Evolutionary conservation across 139 green algal genomes (phyloP), one percentile per base, ranked within the genome.

Genomic region (Chlamydomonas schloesseri): DNA sequence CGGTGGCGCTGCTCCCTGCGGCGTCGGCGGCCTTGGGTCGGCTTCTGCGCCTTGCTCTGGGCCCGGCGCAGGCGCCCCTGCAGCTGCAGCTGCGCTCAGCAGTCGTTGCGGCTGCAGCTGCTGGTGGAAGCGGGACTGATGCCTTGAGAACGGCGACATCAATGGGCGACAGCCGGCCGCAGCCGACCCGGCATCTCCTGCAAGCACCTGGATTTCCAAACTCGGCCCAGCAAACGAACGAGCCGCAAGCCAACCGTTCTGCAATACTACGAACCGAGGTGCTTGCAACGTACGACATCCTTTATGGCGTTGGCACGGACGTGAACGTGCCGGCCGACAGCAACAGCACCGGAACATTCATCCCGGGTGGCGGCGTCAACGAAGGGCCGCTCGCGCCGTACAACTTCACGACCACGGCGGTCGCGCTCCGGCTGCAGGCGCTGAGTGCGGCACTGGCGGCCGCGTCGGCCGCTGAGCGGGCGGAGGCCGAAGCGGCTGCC

Each of bases 1-100:
- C 20, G 5, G 42, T 50, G 42, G 42, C 42, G 42, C 42, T 60
- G 55, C 55, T 60, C 8, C 55, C 55, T 13, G 2, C 17, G 55
- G 55, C 55, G 10, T 8, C 55, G 10, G 20, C 20, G 55, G 55
- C 55, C 55, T 3, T 21, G 17, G 18, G 2, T 8, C 55, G 55
- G 55, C 55, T 60, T 8, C 55, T 75, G 31, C 67, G 46, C 57
- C 29, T 72, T 17, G 62, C 83, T 5, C 28, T 82, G 46, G 86
- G 90, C 10, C 58, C 69, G n/a, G 55, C 84, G 78, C 72, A 34
- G 68, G 87, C 8, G 46, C 34, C 68, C 50, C 80, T 31, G 62
- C 53, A 76, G 33, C 71, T 71, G 68, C n/a, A 65, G 55, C 58
- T 68, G 50, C 42, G 68, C 24, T 33, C 58, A 8, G 5, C 31